A percentile compares a stretch with the other conserved stretches of the same genome.
Evolutionary conservation across 805 yeast genomes (phyloP).

Genomic region (Clavispora asparagi): DNA sequence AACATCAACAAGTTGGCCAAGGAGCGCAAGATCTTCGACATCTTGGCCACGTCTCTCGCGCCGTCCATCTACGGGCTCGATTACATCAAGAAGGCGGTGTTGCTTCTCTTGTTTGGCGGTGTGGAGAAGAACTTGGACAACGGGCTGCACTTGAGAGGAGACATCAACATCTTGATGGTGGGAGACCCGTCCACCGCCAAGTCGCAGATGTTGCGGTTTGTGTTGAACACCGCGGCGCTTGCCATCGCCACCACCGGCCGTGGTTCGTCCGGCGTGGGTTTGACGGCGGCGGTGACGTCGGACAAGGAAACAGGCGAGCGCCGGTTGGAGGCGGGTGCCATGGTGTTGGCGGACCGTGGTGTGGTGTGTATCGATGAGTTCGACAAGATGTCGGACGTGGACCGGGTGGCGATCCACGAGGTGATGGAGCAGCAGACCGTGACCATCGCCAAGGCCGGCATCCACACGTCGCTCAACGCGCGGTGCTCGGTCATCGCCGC

Average conservation of each 20-base stretch:
- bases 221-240: conserved; percentile 86
- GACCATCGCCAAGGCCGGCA: conserved; percentile 96
- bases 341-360: conserved; percentile 97
- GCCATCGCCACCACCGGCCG: conserved; percentile 99
- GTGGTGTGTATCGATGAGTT: conserved; percentile 98
- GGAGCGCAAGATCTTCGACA: conserved; percentile 66
- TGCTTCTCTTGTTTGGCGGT: conserved; percentile 90
- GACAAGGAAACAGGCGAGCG: conserved; percentile 97
- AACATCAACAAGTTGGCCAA: conserved; percentile 77
- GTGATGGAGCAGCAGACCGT: conserved; percentile 99
- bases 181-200: conserved; percentile 99
- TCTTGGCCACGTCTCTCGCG: conserved; percentile 81
- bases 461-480: conserved; percentile 93
- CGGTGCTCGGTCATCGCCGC: conserved; percentile 97
- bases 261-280: conserved; percentile 99
- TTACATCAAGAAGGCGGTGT: conserved; percentile 82
- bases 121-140: conserved; percentile 88
- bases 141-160: conserved; percentile 97
- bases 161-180: conserved; percentile 90
- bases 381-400: conserved; percentile 95
- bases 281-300: conserved; percentile 96
- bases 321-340: conserved; percentile 96
- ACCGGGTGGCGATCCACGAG: conserved; percentile 97
- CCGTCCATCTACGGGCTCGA: conserved; percentile 96
- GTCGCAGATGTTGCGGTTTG: conserved; percentile 91